Percentiles rank a stretch among this genome's conserved stretches.
Evolutionary conservation across 257 asterid species (phyloP).

Genomic region (Verbena officinalis): DNA sequence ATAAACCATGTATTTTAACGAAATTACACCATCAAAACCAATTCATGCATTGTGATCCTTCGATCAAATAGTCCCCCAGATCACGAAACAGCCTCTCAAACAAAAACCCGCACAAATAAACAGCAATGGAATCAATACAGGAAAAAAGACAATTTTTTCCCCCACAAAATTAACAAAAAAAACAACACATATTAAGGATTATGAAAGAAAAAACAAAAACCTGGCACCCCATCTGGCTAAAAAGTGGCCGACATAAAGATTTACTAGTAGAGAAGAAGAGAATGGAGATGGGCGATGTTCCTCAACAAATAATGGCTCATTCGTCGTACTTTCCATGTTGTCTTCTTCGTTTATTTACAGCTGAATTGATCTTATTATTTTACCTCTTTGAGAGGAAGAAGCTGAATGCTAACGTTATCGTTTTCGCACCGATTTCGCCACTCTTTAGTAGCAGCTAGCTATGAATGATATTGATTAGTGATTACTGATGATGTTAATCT

Average conservation of each 20-base stretch:
- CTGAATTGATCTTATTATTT: background rate
- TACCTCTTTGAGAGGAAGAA: slow-evolving; percentile 6
- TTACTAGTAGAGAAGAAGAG: slow-evolving; percentile 50
- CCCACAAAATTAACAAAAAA: background rate
- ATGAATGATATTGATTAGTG: background rate
- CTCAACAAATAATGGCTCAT: slow-evolving; percentile 31
- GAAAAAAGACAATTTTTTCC: no score
- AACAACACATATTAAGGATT: background rate
- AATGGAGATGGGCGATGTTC: slow-evolving; percentile 35
- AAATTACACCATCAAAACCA: background rate
- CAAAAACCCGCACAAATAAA: background rate
- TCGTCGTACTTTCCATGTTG: slow-evolving; percentile 9
- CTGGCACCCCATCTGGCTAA: slow-evolving; percentile 99
- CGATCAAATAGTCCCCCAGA: background rate
- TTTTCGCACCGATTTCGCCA: background rate
- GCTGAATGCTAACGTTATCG: slow-evolving; percentile 14
- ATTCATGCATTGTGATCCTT: background rate
- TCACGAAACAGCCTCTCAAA: background rate
- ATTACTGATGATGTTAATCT: no score
- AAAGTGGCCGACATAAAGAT: slow-evolving; percentile 82
- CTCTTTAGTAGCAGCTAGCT: background rate
- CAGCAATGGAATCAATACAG: background rate
- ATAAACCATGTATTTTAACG: background rate
- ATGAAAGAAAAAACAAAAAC: slow-evolving; percentile 33
- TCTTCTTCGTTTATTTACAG: background rate